Evolutionary conservation across 2,329 filamentous ascomycete genomes (phyloP), one percentile per base, ranked within the genome.

Genomic region (Tolypocladium guangdongense): DNA sequence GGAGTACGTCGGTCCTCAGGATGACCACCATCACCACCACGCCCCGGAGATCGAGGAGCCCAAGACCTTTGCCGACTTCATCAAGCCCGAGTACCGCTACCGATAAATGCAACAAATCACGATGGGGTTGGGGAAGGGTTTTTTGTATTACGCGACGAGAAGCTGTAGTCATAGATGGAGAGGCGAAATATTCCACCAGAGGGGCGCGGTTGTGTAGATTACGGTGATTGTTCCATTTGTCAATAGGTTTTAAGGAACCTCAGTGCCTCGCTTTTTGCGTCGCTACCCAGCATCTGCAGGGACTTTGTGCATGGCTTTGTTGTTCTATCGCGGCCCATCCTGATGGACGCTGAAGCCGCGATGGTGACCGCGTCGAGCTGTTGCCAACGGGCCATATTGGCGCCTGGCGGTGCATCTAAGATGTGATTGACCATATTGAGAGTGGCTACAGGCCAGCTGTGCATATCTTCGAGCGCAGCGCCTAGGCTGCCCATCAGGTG

Each of bases 11-110:
- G 93, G 93, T 57, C 84, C 90, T 51, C 71, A 84, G 68, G 87
- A 93, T 61, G 85, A 91, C 70, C 74, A 78, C 65, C 81, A 88
- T 70, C 69, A 79, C 69, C 72, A 78, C 69, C 72, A 78, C 69
- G 72, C 73, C 66, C 79, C 83, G 67, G 82, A 82, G 68, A 78
- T 83, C 70, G 82, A 86, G 73, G 90, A 95, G 76, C 89, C 90
- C 71, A 96, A 96, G 86, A 96, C 89, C 64, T 92, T 97, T 71
- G 90, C 90, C 74, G 88, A 99, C 80, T 97, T 82, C 75, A 84
- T 99, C 76, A 90, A 88, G 82, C 90, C 91, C 57, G 84, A 96
- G 71, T 99, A 97, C 82, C 84, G 84, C 79, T 95, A 92, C 73
- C 69, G 62, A 68, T 73, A 70, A 67, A 68, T 60, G 59, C 45